Evolutionary conservation across 2,329 filamentous ascomycete genomes (phyloP), one percentile per base, ranked within the genome.

Genomic region (Graphilbum ipis-grandicollis): DNA sequence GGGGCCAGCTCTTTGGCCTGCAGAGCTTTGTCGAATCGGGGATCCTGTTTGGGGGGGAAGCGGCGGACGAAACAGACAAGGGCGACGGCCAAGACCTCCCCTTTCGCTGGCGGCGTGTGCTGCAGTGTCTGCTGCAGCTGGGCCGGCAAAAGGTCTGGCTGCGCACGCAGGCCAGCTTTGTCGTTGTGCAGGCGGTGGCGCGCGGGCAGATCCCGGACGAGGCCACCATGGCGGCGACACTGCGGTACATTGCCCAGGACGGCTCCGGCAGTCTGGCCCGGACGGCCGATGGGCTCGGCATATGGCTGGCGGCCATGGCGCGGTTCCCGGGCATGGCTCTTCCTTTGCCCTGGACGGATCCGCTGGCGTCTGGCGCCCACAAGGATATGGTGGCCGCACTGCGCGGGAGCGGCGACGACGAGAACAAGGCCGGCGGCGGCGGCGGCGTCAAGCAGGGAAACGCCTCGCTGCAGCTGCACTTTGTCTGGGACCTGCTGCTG

Each of bases 121-220:
- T 94, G 34, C 69, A 79, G 37, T 60, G 81, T 37, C 60, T 94
- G 23, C 68, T 85, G 47, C 70, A 75, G 43, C 66, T 94, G 41
- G 75, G 79, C 30, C 70, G 73, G 47, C 81, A 81, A 57, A 92
- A 93, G 56, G 72, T 81, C 23, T 94, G 86, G 88, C 65, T 96
- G 45, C 72, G 83, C 42, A 77, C 88, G 48, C 82, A 93, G 52
- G 93, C 84, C 48, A 84, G 81, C 23, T 83, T 77, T 66, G 72
- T 90, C 34, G 63, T 94, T 19, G 77, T 80, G 32, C 74, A 84
- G 50, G 75, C 78, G 13, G 55, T 90, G 28, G 65, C 68, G 23
- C 43, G 40, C 12, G 35, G 39, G 15, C 73, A 76, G 48, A 71
- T 71, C 61, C 58, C 60, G 28, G 56, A 68, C 46, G 59, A 66